Evolutionary conservation across 1,284 basidiomycete species (phyloP), one percentile per base, ranked within the genome.

Genomic region (Malassezia sympodialis): DNA sequence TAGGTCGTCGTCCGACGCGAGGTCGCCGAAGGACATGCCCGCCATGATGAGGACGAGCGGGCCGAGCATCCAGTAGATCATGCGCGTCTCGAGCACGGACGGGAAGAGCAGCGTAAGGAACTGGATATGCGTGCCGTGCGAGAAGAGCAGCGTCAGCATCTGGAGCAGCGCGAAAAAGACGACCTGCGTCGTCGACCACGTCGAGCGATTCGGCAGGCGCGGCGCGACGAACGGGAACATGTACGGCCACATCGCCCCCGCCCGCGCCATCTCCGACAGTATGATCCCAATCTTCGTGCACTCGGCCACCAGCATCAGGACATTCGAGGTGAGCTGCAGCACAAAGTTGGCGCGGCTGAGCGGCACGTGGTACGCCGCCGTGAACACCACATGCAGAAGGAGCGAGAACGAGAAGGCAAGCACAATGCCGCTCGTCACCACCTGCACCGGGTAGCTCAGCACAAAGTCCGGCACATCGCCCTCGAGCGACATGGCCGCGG

Each of bases 61-160:
- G 6, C 86, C 88, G 11, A 96, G 82, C 32, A 94, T 80, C 61
- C 83, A 79, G 67, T 90, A 85, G 56, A 99, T 93, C 46, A 99
- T 82, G 21, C 85, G 80, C 4, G 83, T 84, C 77, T 98, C 94
- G 32, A 93, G 82, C n/a, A 81, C 79, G 4, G 94, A 96, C 1
- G 93, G 93, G 73, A 89, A 99, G 17, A 99, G 81, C 5, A 98
- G 81, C 2, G 93, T 94, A 53, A 99, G 80, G 76, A 96, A 96
- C 75, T 98, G 94, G 51, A 99, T 96, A 76, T 98, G 91, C 0
- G 93, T 94, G 57, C 90, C 45, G 34, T 57, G 44, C 11, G 44
- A 46, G n/a, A 27, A 21, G 14, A 50, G 11, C 12, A 24, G 12
- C 5, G 87, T 87, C 10, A 88, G 80, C 1, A 88, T 87, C 61